Percentiles rank a stretch among this genome's conserved stretches.
Evolutionary conservation across 148 eudicot species (phyloP).

Genomic region (Gaultheria prostrata): DNA sequence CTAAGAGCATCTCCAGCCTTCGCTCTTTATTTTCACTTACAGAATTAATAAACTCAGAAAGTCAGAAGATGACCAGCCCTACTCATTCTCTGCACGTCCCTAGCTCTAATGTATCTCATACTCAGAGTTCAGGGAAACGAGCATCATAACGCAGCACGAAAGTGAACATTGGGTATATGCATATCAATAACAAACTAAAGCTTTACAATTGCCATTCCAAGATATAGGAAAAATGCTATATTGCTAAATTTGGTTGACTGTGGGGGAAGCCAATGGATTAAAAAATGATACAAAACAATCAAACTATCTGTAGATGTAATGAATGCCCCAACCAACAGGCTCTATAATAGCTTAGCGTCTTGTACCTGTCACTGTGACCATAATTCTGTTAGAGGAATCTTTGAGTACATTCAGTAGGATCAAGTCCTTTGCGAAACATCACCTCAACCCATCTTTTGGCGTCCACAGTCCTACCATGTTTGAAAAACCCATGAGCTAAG

Average conservation of each 20-base stretch:
- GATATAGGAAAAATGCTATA: background rate
- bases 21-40: no score
- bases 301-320: background rate
- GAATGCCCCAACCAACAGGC: conserved; percentile 8
- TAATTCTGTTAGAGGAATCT: conserved; percentile 9
- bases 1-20: no score
- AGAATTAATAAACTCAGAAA: background rate
- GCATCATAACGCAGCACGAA: background rate
- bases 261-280: background rate
- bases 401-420: conserved; percentile 29
- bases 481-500: conserved; percentile 47
- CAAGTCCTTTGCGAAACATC: conserved; percentile 56
- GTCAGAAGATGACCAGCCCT: background rate
- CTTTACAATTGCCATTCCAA: background rate
- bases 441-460: conserved; percentile 52
- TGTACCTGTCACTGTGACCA: conserved; percentile 11
- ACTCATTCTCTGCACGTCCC: background rate
- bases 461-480: conserved; percentile 49
- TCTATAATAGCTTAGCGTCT: conserved; percentile 7
- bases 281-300: background rate
- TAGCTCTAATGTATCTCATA: background rate
- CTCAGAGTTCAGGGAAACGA: background rate
- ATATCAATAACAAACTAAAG: conserved; percentile 5
- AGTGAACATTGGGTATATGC: background rate
- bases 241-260: background rate